Evolutionary conservation across 176 grass and related monocot species (phyloP).

Genomic region (Luzula sylvatica): DNA sequence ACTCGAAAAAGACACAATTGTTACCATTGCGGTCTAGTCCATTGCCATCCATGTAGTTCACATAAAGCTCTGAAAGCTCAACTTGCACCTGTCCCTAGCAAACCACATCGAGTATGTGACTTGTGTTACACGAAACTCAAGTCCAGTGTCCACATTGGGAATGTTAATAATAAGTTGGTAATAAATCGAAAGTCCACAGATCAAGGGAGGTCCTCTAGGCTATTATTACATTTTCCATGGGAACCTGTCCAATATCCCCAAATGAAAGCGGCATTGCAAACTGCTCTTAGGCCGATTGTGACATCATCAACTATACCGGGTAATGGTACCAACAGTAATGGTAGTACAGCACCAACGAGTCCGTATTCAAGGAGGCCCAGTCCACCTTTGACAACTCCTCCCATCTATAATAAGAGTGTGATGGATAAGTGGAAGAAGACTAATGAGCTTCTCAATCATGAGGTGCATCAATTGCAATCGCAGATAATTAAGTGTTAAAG

Average conservation of each 20-base stretch:
- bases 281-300: constrained; percentile 50
- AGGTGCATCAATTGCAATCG: constrained; percentile 54
- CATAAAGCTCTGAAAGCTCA: constrained; percentile 81
- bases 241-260: constrained; percentile 42
- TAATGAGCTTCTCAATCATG: constrained; percentile 56
- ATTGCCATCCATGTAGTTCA: constrained; percentile 95
- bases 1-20: constrained; percentile 93
- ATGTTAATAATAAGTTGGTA: constrained; percentile 41
- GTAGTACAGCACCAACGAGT: constrained; percentile 30
- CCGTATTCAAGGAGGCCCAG: constrained; percentile 35
- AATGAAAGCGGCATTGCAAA: constrained; percentile 50
- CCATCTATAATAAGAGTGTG: constrained; percentile 33
- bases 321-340: constrained; percentile 16
- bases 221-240: constrained; percentile 37
- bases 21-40: constrained; percentile 51
- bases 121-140: constrained; percentile 92
- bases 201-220: constrained; percentile 53
- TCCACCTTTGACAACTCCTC: constrained; percentile 27
- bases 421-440: constrained; percentile 50
- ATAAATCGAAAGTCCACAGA: constrained; percentile 59
- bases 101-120: constrained; percentile 94
- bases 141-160: constrained; percentile 28
- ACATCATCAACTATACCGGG: constrained; percentile 42
- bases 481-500: constrained; percentile 30
- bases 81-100: constrained; percentile 78